Evolutionary conservation across 176 grass and related monocot species (phyloP).

Genomic region (Aegilops umbellulata): DNA sequence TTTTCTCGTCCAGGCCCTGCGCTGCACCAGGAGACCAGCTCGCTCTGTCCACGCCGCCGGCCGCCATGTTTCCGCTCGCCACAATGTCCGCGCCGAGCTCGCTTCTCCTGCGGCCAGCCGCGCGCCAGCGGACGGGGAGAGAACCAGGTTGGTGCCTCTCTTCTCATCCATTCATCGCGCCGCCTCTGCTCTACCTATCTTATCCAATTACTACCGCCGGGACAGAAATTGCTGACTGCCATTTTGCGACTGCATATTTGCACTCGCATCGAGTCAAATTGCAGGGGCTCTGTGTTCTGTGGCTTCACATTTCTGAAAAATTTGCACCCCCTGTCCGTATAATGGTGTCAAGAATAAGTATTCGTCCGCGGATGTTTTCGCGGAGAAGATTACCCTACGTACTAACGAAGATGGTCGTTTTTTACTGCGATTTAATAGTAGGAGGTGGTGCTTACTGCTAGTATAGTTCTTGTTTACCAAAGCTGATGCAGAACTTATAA

Average conservation of each 20-base stretch:
- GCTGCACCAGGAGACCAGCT: neutral
- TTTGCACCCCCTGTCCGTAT: too few species aligned
- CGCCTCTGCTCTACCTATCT: neutral
- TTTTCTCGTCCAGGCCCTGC: neutral
- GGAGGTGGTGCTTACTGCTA: neutral
- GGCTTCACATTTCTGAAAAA: too few species aligned
- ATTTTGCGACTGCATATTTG: neutral
- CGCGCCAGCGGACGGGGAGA: neutral
- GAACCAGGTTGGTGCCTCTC: slow-evolving; percentile 16
- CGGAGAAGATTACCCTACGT: neutral
- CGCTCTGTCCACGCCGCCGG: neutral
- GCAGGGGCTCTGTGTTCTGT: neutral
- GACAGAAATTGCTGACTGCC: neutral
- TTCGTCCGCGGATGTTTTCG: too few species aligned
- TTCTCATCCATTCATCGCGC: neutral
- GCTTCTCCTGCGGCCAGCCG: neutral
- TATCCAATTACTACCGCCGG: neutral
- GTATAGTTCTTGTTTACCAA: neutral
- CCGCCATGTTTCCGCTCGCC: slow-evolving; percentile 11
- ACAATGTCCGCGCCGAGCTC: slow-evolving; percentile 8
- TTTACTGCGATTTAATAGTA: neutral
- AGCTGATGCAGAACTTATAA: neutral
- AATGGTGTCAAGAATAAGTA: neutral
- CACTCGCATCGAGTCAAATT: neutral
- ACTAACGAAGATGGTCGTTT: neutral